phyloP scores from a whole-genome alignment of 2,329 filamentous ascomycete genomes.

The Corynespora cassiicola region DNA sequence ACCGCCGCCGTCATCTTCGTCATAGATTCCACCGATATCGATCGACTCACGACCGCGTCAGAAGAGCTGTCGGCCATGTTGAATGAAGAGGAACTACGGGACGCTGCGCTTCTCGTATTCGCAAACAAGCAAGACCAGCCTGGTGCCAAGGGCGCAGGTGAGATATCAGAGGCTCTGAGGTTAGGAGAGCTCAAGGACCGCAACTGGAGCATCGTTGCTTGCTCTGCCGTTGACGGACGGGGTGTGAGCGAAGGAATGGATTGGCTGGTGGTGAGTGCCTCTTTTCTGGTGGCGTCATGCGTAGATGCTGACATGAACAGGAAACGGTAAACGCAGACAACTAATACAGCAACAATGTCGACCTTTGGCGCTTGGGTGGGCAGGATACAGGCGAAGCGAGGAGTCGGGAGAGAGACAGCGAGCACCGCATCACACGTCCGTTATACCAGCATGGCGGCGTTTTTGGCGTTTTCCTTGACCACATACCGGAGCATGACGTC shows the following conservation, averaged over 20 bases:
- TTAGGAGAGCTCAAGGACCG: slow-evolving; percentile 91
- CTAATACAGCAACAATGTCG: neutral
- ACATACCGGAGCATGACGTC: no score
- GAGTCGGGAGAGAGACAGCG: neutral
- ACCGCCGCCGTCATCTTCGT: slow-evolving; percentile 98
- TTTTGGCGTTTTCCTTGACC: no score
- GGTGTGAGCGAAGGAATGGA: slow-evolving; percentile 98
- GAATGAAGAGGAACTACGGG: slow-evolving; percentile 94
- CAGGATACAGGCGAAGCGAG: neutral
- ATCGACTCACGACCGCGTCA: slow-evolving; percentile 87
- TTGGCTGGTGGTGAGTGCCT: slow-evolving; percentile 82
- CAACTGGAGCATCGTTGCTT: slow-evolving; percentile 99
- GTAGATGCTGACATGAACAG: slow-evolving; percentile 10
- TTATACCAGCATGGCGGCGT: slow-evolving; percentile 30
- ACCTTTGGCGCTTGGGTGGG: no score
- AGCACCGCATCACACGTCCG: slow-evolving; percentile 2
- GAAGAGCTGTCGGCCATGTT: slow-evolving; percentile 95
- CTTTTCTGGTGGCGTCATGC: neutral
- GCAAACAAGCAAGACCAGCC: slow-evolving; percentile 99
- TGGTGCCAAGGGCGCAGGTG: slow-evolving; percentile 92
- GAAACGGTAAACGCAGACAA: slow-evolving; percentile 25
- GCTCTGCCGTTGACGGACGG: slow-evolving; percentile 92
- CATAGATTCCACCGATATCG: slow-evolving; percentile 97
- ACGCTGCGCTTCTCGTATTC: slow-evolving; percentile 91
- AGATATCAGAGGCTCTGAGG: slow-evolving; percentile 92